Base-by-base conservation (phyloP, 2,329 filamentous ascomycete species). In the Allantophomopsis lycopodina region DNA sequence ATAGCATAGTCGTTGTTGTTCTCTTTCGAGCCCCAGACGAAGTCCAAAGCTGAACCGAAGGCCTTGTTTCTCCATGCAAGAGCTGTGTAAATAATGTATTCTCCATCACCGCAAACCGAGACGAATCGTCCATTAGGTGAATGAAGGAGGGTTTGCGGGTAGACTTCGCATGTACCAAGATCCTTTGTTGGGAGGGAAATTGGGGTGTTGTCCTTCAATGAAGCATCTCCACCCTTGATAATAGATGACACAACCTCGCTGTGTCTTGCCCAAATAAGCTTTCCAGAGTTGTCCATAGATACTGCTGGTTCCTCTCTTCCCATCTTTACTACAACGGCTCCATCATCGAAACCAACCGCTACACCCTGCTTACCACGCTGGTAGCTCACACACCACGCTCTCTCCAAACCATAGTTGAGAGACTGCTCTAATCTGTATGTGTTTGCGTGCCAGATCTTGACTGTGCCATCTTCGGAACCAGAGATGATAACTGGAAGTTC, bases 1-100 rank as follows among this genome's bases (percentile, higher is more conserved):
- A 98, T 96, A 32, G 91, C 91, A 56, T 94, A 96, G 59, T 98
- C 91, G 60, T 95, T 96, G 65, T 86, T 94, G 63, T 95, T 94
- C 42, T 95, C 89, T 62, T 94, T 95, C 35, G 84, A 85, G 0
- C 83, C 89, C 91, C 91, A 98, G 10, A 84, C 88, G 59, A 98
- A 98, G 62, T 98, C 91, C 39, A 96, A 66, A 6, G 89, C 91
- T 32, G 85, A 88, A 16, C 91, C 91, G 54, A 98, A 98, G 3
- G 87, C 87, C 66, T 96, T 95, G 64, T 98, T 96, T 57, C 91
- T 79, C 74, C 93, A 94, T 3, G 89, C 89, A 42, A 96, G 72
- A 41, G 91, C 88, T 20, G 91, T 96, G 66, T 96, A 96, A 54
- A 96, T 94, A 59, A 96, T 96, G 64, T 95, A 98, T 62, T 98